Evolutionary conservation across 1,139 yeast species (phyloP), one percentile per base, ranked within the genome.

Genomic region (Candida smagusa): DNA sequence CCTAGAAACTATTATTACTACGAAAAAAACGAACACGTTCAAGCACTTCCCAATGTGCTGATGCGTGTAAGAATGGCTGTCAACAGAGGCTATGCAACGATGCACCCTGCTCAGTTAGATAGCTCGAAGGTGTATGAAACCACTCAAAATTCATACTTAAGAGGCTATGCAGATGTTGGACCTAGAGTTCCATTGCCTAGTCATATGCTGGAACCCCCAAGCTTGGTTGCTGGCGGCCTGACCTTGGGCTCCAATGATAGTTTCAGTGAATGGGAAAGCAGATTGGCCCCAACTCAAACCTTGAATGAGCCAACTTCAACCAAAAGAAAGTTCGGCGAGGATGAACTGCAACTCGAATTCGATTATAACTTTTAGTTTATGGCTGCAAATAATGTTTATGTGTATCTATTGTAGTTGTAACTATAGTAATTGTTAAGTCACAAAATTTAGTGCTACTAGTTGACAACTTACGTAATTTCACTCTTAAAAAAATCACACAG

Each of bases 31-130:
- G 40, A 39, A 37, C 59, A 44, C 22, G 42, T 53, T 1, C 60
- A 63, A 9, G 50, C 58, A 4, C 64, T 83, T 22, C 71, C 81
- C 30, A 71, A 81, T 0, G 53, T 82, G 5, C 89, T 88, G 0
- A 82, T 81, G 87, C 68, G 87, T 45, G 77, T 83, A 46, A 72
- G 92, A 53, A 80, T 81, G 50, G 72, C 84, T 2, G 79, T 83
- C 2, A 68, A 77, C 32, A 81, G 80, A 33, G 89, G 88, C 0
- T 81, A 81, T 58, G 63, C 50, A 37, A 56, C 53, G 4, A 66
- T 62, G 29, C 30, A 34, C 35, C 29, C 42, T 30, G 26, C 42
- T 25, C 31, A 42, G 46, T 28, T 41, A 44, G 37, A 57, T 47
- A 22, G 47, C 34, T 25, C 41, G 33, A 31, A 22, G 23, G 23